Percentiles rank a stretch among this genome's conserved stretches.
Conservation (phyloP, 495 filamentous ascomycete genomes). For the Xylaria telfairii region DNA sequence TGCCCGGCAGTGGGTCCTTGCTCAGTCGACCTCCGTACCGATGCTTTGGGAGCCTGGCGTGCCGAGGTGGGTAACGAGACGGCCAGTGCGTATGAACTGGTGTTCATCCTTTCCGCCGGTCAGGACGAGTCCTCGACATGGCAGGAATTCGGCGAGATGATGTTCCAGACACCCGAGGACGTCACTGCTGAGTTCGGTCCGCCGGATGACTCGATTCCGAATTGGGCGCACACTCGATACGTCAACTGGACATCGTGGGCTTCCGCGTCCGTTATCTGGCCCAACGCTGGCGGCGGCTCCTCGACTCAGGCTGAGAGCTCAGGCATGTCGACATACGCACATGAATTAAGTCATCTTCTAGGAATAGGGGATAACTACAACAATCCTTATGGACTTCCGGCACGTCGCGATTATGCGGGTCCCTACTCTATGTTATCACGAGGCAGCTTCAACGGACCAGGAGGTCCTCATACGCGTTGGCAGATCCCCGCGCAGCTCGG, state of each 20-base stretch:
- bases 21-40: slow-evolving; percentile 45
- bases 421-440: slow-evolving; percentile 49
- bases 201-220: slow-evolving; percentile 40
- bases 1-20: slow-evolving; percentile 42
- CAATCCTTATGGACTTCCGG: slow-evolving; percentile 47
- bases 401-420: slow-evolving; percentile 46
- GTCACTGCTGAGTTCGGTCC: slow-evolving; percentile 48
- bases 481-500: slow-evolving; percentile 47
- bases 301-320: slow-evolving; percentile 52
- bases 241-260: slow-evolving; percentile 52
- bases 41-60: slow-evolving; percentile 48
- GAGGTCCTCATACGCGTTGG: slow-evolving; percentile 52
- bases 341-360: slow-evolving; percentile 49
- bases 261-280: slow-evolving; percentile 47
- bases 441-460: slow-evolving; percentile 51
- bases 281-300: slow-evolving; percentile 49
- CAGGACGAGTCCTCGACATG: slow-evolving; percentile 53
- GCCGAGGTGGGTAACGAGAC: slow-evolving; percentile 46
- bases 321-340: slow-evolving; percentile 48
- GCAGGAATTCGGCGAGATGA: slow-evolving; percentile 55
- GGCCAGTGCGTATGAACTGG: slow-evolving; percentile 43
- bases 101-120: slow-evolving; percentile 51
- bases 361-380: slow-evolving; percentile 54
- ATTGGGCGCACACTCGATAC: slow-evolving; percentile 48
- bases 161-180: slow-evolving; percentile 43